Conservation (phyloP, 495 filamentous ascomycete genomes). For the Aspergillus bertholletiae region DNA sequence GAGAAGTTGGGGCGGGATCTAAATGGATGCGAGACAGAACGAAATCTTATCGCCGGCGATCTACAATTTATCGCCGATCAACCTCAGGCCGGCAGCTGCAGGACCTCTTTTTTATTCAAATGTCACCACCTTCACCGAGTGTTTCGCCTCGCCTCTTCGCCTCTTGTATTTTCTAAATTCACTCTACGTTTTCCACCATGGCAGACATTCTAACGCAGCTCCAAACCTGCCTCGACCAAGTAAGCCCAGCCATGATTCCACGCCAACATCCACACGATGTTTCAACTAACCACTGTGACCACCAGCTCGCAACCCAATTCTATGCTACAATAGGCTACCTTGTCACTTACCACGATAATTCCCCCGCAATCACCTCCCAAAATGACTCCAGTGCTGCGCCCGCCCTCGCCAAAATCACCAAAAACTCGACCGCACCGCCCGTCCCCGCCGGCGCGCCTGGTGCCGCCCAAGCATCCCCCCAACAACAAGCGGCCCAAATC, state of each 20-base stretch:
- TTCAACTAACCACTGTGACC: slow-evolving; percentile 3
- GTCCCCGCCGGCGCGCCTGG: slow-evolving; percentile 36
- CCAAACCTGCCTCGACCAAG: slow-evolving; percentile 91
- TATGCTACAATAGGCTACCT: slow-evolving; percentile 82
- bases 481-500: slow-evolving; percentile 21
- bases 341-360: slow-evolving; percentile 73
- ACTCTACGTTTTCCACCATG: slow-evolving; percentile 48
- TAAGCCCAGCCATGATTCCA: slow-evolving; percentile 26
- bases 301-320: slow-evolving; percentile 84
- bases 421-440: slow-evolving; percentile 38
- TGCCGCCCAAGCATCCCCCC: slow-evolving; percentile 28
- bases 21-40: too few relatives aligned
- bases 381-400: slow-evolving; percentile 52
- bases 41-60: not conserved
- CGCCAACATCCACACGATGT: not conserved
- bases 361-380: slow-evolving; percentile 57
- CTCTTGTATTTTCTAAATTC: not conserved
- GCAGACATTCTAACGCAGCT: slow-evolving; percentile 89
- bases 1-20: not conserved
- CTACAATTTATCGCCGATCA: slow-evolving; percentile 8
- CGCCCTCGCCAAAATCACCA: slow-evolving; percentile 38
- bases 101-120: not conserved
- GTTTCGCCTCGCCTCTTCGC: not conserved
- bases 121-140: too few relatives aligned
- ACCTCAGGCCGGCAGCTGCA: slow-evolving; percentile 7